Base-by-base conservation (phyloP, 495 filamentous ascomycete genomes). In the Chaetomidium leptoderma region DNA sequence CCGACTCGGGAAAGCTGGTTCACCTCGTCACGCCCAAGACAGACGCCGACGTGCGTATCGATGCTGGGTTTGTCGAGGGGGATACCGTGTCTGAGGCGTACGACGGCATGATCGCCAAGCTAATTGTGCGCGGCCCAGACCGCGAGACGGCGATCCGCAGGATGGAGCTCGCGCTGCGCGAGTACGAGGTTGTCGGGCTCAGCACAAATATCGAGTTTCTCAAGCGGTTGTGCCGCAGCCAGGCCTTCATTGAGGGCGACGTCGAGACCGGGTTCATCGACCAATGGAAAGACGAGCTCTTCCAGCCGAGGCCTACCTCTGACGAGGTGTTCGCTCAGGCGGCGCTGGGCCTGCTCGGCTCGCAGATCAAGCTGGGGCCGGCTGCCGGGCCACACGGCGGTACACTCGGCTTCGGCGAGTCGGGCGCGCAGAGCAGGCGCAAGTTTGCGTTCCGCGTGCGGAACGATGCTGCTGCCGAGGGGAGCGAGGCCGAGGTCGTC, bases 61-160 rank as follows among this genome's bases (percentile, higher is more conserved):
- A 99, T 66, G 88, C 91, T 8, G 95, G 95, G 0, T 97, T 97
- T 65, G 81, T 90, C 13, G 78, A 88, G 60, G 95, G 95, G 17
- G 92, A 97, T 66, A 88, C 92, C 59, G 86, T 99, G 0, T 95
- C 91, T 0, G 87, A 91, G n/a, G 86, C 93, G 52, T 99, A 97
- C 71, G 93, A 99, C 63, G 92, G 93, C 6, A 97, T 99, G 93
- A 97, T 99, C 59, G 87, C 95, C 40, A 99, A 99, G 70, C 79
- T 99, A 53, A 97, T 99, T 59, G 91, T 97, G n/a, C 80, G 84
- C 26, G 95, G 89, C 17, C 79, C 78, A 40, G 84, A 86, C 53
- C 81, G 93, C 29, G 82, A 88, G 68, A 86, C 87, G 19, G 90
- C 93, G 17, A 83, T 97, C 53, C 83, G 88, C 59, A 96, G 90